These are phyloP conservation scores for Plantago coronopus DNA, from an alignment of 305 asterid genomes.

Conservation along the genomic window DNA sequence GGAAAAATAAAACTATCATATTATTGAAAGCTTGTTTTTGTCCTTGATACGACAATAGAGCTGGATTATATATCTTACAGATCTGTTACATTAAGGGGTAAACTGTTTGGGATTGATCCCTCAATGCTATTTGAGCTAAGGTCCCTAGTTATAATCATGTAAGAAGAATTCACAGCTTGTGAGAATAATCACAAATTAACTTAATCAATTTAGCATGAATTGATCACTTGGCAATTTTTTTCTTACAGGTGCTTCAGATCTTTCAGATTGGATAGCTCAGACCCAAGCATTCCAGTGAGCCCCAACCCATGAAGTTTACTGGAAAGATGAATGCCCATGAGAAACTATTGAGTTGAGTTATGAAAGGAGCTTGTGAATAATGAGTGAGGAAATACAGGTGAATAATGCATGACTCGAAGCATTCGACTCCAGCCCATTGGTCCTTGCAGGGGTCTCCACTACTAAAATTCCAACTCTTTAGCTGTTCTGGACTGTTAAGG, in stretches of 20 bases:
- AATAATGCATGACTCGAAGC: constrained; percentile 58
- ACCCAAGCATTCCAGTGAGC: constrained; percentile 57
- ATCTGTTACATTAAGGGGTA: constrained; percentile 67
- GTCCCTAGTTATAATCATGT: constrained; percentile 47
- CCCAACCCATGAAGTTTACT: constrained; percentile 69
- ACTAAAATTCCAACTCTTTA: constrained; percentile 53
- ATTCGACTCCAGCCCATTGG: constrained; percentile 70
- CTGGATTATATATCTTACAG: constrained; percentile 47
- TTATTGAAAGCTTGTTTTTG: not conserved
- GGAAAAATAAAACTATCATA: not conserved
- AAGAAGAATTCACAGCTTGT: constrained; percentile 15
- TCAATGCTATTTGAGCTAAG: constrained; percentile 65
- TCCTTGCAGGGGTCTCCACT: constrained; percentile 87
- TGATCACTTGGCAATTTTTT: not conserved
- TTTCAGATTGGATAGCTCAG: constrained; percentile 56
- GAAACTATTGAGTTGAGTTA: not conserved
- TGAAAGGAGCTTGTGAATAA: not conserved
- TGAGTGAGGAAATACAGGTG: constrained; percentile 47
- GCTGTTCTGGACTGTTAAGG: constrained; percentile 56
- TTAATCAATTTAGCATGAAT: constrained; percentile 12
- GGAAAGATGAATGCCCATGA: constrained; percentile 17
- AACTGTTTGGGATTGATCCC: constrained; percentile 58
- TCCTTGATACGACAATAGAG: constrained; percentile 8
- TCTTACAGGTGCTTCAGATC: constrained; percentile 72
- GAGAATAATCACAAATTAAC: constrained; percentile 1